Base-by-base conservation (phyloP, 495 filamentous ascomycete genomes). In the Zalerion maritima region DNA sequence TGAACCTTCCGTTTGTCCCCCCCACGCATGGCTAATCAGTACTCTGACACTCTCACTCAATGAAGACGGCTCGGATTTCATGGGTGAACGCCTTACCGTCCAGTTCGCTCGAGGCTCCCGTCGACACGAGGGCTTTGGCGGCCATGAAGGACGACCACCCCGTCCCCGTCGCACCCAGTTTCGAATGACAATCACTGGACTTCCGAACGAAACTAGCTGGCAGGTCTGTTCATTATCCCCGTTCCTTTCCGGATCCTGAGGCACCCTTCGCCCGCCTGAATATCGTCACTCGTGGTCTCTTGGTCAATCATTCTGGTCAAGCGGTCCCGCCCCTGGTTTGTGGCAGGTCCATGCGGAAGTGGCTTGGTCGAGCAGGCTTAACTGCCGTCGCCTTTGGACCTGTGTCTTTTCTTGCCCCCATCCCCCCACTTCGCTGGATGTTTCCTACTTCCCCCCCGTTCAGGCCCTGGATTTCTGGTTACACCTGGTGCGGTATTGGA, bases 161-260 rank as follows among this genome's bases (percentile, higher is more conserved):
- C 85, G 91, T 45, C 87, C 89, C 22, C 75, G 89, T 41, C 86
- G 89, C 50, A 97, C 91, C 43, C 75, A 81, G 35, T 83, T 80
- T 55, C 83, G 89, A 50, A 94, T 97, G 89, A 74, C 84, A 56
- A 86, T 97, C 45, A 80, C 81, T 69, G 86, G 85, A 62, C 85
- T 97, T 60, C 86, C 87, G 47, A 69, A 69, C 58, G 91, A 96
- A 67, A 96, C 91, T 66, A 94, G 85, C 72, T 97, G 89, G 89
- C 89, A 97, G 89, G 89, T 97, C 80, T 91, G 89, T 81, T 76
- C 49, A 58, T 54, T 60, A 63, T 54, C 57, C 62, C 64, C 61
- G 62, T 73, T 67, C 54, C 52, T 60, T 63, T 46, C 43, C 51
- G 59, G 58, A 58, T 46, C 55, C 42, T 57, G 45, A 8, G 8